Conservation (phyloP, 2,329 filamentous ascomycete genomes). For the Pseudohalonectria lignicola region DNA sequence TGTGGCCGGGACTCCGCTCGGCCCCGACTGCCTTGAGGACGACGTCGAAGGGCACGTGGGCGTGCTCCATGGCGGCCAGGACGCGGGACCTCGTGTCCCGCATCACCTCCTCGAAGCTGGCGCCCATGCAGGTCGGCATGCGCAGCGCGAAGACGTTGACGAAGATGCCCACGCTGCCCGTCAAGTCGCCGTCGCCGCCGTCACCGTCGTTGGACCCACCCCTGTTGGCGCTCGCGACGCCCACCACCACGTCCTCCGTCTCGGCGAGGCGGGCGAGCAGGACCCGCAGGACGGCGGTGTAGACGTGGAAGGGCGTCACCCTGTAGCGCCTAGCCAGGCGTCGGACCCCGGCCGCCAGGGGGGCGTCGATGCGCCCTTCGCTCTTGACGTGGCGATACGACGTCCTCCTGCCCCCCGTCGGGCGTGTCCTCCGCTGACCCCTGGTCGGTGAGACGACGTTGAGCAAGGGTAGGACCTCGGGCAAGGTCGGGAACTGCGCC, state of each 20-base stretch:
- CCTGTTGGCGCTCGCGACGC: not conserved
- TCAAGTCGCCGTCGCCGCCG: not conserved
- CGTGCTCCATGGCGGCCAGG: not conserved
- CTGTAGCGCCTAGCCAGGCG: not conserved
- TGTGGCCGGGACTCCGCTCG: not conserved
- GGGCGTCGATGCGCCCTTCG: not conserved
- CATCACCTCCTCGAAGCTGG: not conserved
- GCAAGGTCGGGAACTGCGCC: not conserved
- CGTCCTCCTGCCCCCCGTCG: not conserved
- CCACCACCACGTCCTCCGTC: not conserved
- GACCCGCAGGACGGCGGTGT: not conserved
- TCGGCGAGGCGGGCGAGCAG: not conserved
- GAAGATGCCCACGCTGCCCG: constrained; percentile 43
- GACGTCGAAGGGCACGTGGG: not conserved
- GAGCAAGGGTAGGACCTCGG: not conserved
- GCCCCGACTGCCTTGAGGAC: not conserved
- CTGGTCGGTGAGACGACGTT: not conserved
- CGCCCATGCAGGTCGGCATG: not conserved
- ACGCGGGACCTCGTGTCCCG: not conserved
- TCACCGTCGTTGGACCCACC: too few species aligned
- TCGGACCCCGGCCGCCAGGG: not conserved
- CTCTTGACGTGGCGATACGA: not conserved
- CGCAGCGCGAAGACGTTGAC: constrained; percentile 25
- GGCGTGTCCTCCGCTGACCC: not conserved
- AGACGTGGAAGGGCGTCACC: constrained; percentile 1